Conservation (phyloP, 177 flowering plant species). For the Telopea speciosissima region DNA sequence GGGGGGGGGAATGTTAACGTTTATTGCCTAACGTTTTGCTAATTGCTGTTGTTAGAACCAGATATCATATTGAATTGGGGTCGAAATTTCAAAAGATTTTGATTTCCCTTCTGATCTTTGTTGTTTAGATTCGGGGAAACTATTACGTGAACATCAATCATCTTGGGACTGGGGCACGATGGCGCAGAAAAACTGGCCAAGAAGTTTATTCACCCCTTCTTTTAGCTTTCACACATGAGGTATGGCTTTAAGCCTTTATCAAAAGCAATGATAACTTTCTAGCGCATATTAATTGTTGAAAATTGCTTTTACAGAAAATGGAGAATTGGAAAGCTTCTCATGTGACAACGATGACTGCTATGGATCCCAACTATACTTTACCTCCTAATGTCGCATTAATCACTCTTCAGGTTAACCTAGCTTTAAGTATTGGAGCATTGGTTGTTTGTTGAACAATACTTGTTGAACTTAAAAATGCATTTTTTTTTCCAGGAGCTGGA, state of each 20-base stretch:
- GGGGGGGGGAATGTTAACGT: background rate
- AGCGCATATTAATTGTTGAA: background rate
- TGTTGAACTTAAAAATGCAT: background rate
- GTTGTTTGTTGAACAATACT: background rate
- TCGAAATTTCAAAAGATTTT: background rate
- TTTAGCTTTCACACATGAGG: constrained; percentile 75
- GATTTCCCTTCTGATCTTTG: background rate
- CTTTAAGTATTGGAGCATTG: background rate
- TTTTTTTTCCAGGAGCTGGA: constrained; percentile 57
- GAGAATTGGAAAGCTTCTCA: constrained; percentile 56
- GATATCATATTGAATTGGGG: background rate
- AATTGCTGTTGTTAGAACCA: background rate
- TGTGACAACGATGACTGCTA: constrained; percentile 32
- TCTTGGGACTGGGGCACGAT: constrained; percentile 56
- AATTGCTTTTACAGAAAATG: constrained; percentile 35
- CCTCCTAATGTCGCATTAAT: constrained; percentile 82
- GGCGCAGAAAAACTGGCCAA: constrained; percentile 79
- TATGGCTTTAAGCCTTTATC: constrained; percentile 18
- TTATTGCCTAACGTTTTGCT: background rate
- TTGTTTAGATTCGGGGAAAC: constrained; percentile 65
- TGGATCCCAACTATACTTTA: constrained; percentile 64
- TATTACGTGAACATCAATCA: constrained; percentile 57
- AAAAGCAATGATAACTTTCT: background rate
- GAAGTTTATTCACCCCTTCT: constrained; percentile 80
- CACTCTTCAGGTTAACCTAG: constrained; percentile 67